Conservation (phyloP, 306 rosid species). For the Calophaca sinica region DNA sequence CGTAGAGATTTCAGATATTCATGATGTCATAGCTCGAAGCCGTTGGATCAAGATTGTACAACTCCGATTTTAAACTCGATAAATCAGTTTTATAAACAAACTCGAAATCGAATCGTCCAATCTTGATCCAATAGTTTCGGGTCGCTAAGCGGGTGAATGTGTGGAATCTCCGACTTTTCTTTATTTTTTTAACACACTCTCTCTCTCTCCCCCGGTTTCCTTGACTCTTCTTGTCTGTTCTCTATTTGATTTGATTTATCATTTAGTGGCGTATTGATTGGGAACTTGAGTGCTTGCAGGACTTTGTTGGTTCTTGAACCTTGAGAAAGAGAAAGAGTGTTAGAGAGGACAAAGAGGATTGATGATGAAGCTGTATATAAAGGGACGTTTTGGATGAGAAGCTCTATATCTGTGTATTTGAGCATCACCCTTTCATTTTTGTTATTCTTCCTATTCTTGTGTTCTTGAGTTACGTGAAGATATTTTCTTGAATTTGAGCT, state of each 20-base stretch:
- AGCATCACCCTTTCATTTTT: not conserved
- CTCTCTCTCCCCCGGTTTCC: not conserved
- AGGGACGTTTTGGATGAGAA: not conserved
- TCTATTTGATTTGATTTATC: not conserved
- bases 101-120: too few relatives aligned
- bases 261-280: slow-evolving; percentile 39
- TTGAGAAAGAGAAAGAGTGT: slow-evolving; percentile 8
- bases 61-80: too few relatives aligned
- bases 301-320: slow-evolving; percentile 23
- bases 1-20: too few relatives aligned
- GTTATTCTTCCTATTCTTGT: not conserved
- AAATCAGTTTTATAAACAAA: too few relatives aligned
- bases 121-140: too few relatives aligned
- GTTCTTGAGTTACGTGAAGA: too few relatives aligned
- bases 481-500: too few relatives aligned
- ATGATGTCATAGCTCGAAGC: too few relatives aligned
- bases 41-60: too few relatives aligned
- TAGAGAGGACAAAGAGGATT: not conserved
- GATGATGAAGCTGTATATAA: slow-evolving; percentile 8
- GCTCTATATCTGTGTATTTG: not conserved
- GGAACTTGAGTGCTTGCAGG: slow-evolving; percentile 46
- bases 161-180: too few relatives aligned
- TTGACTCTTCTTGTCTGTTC: slow-evolving; percentile 3
- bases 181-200: too few relatives aligned
- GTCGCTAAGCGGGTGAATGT: too few relatives aligned